Base-by-base conservation (phyloP, 495 filamentous ascomycete species). In the Neurospora hispaniola region DNA sequence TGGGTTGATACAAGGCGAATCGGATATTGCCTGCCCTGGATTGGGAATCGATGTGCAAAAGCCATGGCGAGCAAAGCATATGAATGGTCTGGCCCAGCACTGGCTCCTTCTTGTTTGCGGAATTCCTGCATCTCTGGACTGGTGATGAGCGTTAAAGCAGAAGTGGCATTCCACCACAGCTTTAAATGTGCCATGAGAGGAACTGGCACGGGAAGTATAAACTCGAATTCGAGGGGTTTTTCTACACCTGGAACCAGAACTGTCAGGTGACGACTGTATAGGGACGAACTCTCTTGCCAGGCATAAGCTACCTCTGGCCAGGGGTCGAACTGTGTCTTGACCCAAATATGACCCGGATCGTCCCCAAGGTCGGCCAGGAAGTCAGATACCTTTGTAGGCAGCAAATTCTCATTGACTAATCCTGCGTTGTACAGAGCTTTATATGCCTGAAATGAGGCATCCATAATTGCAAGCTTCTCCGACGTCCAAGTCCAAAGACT, bases 401-500 rank as follows among this genome's bases (percentile, higher is more conserved):
- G 83, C 2, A 98, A 84, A 74, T 97, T 88, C 54, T 97, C 87
- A 70, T 94, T 93, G 27, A 98, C 81, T 31, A 97, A 82, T 0
- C 91, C 90, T 48, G 87, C 89, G 42, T 88, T 73, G 76, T 94
- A 89, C 0, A 99, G 85, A 3, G 85, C 85, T 38, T 86, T 80
- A 77, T 95, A 97, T 14, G 94, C 92, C 76, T 93, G 87, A 71
- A 97, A 96, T 0, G 94, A 92, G 3, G 93, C 90, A 77, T 98
- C 96, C 74, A 90, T 92, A 74, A 84, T 89, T 6, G 96, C 95
- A 70, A 86, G 89, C 46, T 85, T 88, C 78, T 97, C 93, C 1
- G 90, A 91, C 6, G 73, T 78, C 93, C 94, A 98, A 68, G 78
- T 73, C 5, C 74, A 73, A 7, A 76, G 78, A 46, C 93, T 89